Conservation (phyloP, 75 land plant species). For the Larix kaempferi region DNA sequence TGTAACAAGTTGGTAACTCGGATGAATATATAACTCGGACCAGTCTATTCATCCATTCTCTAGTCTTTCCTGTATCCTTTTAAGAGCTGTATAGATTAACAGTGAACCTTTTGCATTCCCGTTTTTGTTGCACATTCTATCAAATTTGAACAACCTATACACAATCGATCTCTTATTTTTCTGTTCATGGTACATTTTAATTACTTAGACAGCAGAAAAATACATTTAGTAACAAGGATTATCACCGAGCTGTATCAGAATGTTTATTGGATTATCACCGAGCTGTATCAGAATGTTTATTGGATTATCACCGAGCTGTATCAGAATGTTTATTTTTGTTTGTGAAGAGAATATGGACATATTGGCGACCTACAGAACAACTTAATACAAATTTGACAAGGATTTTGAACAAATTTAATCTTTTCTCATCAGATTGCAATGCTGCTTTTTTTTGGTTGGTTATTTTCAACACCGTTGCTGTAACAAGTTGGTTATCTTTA, state of each 20-base stretch:
- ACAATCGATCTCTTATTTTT: not conserved
- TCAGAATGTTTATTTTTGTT: not conserved
- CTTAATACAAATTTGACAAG: not conserved
- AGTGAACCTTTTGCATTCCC: not conserved
- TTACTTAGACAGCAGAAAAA: not conserved
- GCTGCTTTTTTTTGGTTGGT: not conserved
- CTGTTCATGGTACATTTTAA: not conserved
- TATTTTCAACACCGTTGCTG: not conserved
- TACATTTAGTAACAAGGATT: not conserved
- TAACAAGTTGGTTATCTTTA: not conserved
- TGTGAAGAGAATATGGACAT: not conserved
- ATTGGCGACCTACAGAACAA: not conserved
- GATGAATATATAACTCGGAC: constrained; percentile 60
- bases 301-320: not conserved
- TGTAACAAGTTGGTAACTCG: not conserved
- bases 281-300: not conserved
- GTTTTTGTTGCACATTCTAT: not conserved
- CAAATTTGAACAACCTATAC: not conserved
- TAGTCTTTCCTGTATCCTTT: constrained; percentile 44
- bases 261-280: too few relatives aligned
- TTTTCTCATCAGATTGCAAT: not conserved
- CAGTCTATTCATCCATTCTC: constrained; percentile 34
- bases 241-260: too few relatives aligned
- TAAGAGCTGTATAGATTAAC: not conserved
- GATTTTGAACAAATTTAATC: not conserved